Evolutionary conservation across 2,329 filamentous ascomycete genomes (phyloP), one percentile per base, ranked within the genome.

Genomic region (Lecanosticta acicola): DNA sequence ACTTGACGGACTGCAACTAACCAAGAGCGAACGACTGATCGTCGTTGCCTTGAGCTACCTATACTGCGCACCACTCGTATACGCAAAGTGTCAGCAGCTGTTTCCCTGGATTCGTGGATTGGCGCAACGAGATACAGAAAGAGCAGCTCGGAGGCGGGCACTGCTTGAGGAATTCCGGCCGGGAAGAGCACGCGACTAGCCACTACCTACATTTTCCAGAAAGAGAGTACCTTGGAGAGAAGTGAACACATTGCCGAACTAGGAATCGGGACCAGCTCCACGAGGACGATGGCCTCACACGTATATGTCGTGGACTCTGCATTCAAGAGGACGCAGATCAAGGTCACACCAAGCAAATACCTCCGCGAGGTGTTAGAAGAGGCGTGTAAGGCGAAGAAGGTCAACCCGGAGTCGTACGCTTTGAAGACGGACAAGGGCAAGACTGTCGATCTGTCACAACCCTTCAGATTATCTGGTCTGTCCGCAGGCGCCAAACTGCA

Each of bases 361-460:
- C 72, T 98, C 57, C 84, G 84, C 47, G 90, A 96, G 63, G 79
- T 98, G 1, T 75, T 95, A 14, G 80, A 87, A 51, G 85, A 97
- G 67, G 91, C 91, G 37, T 97, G 91, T 66, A 75, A 75, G 57
- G 94, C 91, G 71, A 79, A 95, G 57, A 83, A 81, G 49, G 69
- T 91, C 24, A 74, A 81, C 48, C 74, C 84, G 24, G 82, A 83
- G 54, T 84, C 85, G 52, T 93, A 86, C 68, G 78, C 84, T 17
- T 71, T 98, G 48, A 97, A 94, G 85, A 89, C 85, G 60, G 74
- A 90, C 66, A 89, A 88, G 64, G 86, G 91, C 67, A 95, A 91
- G 63, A 75, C 80, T 26, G 73, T 98, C 48, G 89, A 96, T 60
- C 78, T 98, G 7, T 91, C 89, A 4, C 77, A 88, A 45, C 84